Evolutionary conservation across 1,284 basidiomycete genomes (phyloP).

Genomic region (Malassezia restricta): DNA sequence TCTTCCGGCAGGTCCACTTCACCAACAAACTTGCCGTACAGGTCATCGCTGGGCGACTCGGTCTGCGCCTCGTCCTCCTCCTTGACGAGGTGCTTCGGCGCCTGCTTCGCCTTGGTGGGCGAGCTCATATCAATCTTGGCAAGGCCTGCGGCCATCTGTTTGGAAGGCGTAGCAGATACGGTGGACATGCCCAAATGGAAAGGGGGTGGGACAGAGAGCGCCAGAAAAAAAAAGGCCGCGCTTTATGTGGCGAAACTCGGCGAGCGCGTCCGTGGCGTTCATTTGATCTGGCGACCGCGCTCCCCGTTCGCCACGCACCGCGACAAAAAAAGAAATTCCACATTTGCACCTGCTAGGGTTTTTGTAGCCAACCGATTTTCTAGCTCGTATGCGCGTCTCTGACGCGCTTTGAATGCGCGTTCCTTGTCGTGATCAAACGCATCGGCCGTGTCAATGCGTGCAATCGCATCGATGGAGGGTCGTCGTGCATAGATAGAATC

Average conservation of each 20-base stretch:
- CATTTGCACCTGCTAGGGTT: background rate
- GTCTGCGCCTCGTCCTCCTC: conserved; percentile 18
- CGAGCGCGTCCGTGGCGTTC: background rate
- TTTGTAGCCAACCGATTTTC: background rate
- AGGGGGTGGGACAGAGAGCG: background rate
- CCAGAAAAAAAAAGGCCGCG: background rate
- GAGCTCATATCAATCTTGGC: conserved; percentile 40
- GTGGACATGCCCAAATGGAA: background rate
- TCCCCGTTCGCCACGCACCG: background rate
- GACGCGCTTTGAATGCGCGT: background rate
- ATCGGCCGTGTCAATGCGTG: background rate
- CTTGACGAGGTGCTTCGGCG: conserved; percentile 13
- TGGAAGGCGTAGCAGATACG: conserved; percentile 29
- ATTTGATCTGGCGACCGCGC: background rate
- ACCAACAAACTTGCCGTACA: conserved; percentile 41
- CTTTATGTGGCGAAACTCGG: conserved; percentile 9
- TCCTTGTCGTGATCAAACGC: background rate
- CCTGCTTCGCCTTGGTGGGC: conserved; percentile 30
- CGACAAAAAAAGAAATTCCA: background rate
- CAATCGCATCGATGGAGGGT: too few relatives aligned
- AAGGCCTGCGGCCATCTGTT: conserved; percentile 40
- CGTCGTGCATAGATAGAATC: background rate
- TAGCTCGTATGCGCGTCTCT: background rate
- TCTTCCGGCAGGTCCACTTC: conserved; percentile 41
- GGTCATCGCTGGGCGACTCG: conserved; percentile 11